Percentiles rank a stretch among this genome's conserved stretches.
Conservation (phyloP, 208 protist species). For the Trypanosoma conorhini region DNA sequence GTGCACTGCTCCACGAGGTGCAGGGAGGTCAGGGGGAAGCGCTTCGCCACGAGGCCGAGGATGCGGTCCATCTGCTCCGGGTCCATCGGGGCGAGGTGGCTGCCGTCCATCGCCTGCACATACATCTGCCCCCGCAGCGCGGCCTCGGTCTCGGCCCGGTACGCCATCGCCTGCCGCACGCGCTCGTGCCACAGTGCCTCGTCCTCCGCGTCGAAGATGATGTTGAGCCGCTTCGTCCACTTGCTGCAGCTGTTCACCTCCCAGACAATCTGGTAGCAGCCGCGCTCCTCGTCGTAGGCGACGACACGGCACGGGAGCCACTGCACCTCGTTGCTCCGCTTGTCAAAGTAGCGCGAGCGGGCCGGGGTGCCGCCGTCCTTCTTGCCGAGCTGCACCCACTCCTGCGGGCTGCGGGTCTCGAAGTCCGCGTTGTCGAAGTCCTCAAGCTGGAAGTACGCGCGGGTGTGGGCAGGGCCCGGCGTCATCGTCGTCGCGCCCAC, state of each 20-base stretch:
- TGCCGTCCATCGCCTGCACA: constrained; percentile 61
- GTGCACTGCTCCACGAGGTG: constrained; percentile 79
- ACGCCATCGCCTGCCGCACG: constrained; percentile 63
- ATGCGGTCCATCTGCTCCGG: constrained; percentile 88
- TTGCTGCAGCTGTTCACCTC: constrained; percentile 59
- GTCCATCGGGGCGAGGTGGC: constrained; percentile 64
- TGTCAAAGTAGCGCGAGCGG: constrained; percentile 79
- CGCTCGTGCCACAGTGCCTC: constrained; percentile 72
- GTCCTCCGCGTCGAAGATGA: constrained; percentile 88
- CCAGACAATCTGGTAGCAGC: constrained; percentile 81
- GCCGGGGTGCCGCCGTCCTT: constrained; percentile 70
- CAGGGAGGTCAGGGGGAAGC: constrained; percentile 75
- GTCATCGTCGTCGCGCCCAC: not conserved
- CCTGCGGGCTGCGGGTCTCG: constrained; percentile 66
- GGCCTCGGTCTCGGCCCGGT: constrained; percentile 74
- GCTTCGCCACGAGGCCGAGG: constrained; percentile 62
- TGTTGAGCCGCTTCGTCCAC: constrained; percentile 89
- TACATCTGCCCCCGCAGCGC: constrained; percentile 77
- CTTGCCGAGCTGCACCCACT: constrained; percentile 80
- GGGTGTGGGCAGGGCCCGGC: constrained; percentile 20
- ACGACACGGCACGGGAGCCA: constrained; percentile 80
- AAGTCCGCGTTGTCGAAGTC: constrained; percentile 85
- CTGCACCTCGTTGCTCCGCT: constrained; percentile 27
- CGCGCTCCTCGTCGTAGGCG: constrained; percentile 59
- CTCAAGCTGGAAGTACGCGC: constrained; percentile 78